Evolutionary conservation across 2,329 filamentous ascomycete species (phyloP), one percentile per base, ranked within the genome.

Genomic region (Fusarium subtropicale): DNA sequence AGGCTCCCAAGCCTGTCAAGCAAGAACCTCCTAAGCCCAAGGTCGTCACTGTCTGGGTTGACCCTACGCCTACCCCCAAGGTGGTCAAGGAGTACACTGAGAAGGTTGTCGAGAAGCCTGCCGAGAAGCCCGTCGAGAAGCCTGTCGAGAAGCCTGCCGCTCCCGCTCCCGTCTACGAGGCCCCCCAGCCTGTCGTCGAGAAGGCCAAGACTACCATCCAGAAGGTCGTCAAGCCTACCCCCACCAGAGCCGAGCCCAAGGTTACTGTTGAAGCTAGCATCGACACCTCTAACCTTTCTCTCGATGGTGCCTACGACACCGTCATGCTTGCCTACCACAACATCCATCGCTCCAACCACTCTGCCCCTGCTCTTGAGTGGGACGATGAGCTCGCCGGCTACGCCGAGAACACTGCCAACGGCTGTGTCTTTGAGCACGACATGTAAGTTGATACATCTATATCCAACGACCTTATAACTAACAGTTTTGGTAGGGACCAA

Each of bases 341-440:
- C 83, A 75, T 91, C 55, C 92, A 96, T 82, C 94, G 96, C 68
- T 79, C 84, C 76, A 97, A 96, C 83, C 93, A 97, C 86, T 91
- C 90, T 20, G 89, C 88, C 36, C 76, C 80, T 24, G 85, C 82
- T 45, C 76, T 97, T 46, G 77, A 75, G 52, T 98, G 92, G 91
- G 86, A 90, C 73, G 76, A 82, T 11, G 81, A 81, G 44, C 87
- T 93, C 56, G 91, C 89, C 56, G 76, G 78, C 57, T 92, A 86
- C 64, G 94, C 94, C 42, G 70, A 82, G 50, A 81, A 81, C 58
- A 87, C 90, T 55, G 93, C 93, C 63, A 75, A 85, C 31, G 84
- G 78, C 34, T 97, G 94, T 79, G 83, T 86, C 42, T 95, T 94
- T 73, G 85, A 82, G 33, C 95, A 98, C 80, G 86, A 94, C 79